phyloP scores from a whole-genome alignment of 306 rosid species.

The Clitoria ternatea region DNA sequence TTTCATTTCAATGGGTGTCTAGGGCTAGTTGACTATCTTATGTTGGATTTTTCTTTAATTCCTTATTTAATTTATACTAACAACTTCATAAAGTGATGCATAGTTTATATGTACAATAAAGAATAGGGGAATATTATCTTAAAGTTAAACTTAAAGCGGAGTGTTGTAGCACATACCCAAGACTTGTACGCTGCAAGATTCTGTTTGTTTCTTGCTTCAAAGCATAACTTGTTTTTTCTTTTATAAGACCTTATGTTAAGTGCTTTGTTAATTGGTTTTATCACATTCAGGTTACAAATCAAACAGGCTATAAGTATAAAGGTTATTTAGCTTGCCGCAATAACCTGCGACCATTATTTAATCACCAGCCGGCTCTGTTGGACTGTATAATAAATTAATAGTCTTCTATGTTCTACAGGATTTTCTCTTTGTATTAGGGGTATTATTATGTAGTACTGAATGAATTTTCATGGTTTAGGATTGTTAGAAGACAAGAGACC shows the following conservation, averaged over 20 bases:
- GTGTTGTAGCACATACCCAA: neutral
- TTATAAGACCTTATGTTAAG: no score
- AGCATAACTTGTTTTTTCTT: no score
- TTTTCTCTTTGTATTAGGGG: neutral
- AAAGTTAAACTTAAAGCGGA: neutral
- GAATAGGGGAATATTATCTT: neutral
- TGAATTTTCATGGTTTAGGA: constrained; percentile 36
- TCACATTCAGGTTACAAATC: no score
- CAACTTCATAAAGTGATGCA: neutral
- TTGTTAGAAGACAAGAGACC: constrained; percentile 38
- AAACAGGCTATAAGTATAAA: no score
- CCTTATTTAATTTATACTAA: neutral
- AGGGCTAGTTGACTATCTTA: constrained; percentile 5
- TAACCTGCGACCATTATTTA: no score
- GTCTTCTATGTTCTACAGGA: neutral
- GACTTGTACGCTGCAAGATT: neutral
- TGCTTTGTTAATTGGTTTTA: no score
- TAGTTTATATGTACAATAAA: neutral
- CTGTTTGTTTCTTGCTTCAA: no score
- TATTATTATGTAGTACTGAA: constrained; percentile 3
- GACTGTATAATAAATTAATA: neutral
- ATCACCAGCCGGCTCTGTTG: neutral
- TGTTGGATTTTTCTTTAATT: neutral
- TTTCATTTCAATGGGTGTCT: neutral
- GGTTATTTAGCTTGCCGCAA: no score